Base-by-base conservation (phyloP, 345 rosid species). In the Eucalyptus polybractea region DNA sequence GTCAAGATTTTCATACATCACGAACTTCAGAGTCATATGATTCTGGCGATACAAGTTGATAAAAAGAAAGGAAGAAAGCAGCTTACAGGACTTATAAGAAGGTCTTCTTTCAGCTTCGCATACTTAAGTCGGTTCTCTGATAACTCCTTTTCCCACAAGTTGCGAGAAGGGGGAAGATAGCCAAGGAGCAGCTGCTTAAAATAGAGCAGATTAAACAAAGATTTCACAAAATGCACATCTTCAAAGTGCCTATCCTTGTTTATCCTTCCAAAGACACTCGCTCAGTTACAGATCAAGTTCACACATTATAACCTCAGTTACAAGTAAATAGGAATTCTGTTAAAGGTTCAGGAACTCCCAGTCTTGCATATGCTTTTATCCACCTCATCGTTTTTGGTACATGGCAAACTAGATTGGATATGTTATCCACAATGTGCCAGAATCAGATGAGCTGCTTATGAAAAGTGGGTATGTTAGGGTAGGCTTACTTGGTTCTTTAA, bases 11-110 rank as follows among this genome's bases (percentile, higher is more conserved):
- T 89, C 81, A 51, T 87, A 54, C 85, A 76, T 76, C 29, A 76
- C 27, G 47, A 76, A 76, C 47, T 76, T 76, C 85, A 76, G 85
- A 76, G 29, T 76, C 85, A 40, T 72, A 33, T 40, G 85, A 76
- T 40, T 76, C 47, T 40, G 85, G 47, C 2, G 29, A 21, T 21
- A 40, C 47, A 76, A 76, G 47, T 40, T 21, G 47, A 76, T 21
- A 72, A 40, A 92, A 86, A 95, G 90, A 72, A 87, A 37, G 86
- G 87, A 16, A 89, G 86, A 19, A 86, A 89, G 90, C 85, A 87
- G 92, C 97, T 94, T 92, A 96, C 98, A 90, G 98, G 98, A 94
- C 94, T 94, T 40, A 88, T 89, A n/a, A 96, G 94, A 86, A 95
- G 93, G 88, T 96, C 98, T 89, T 92, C 93, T 91, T 95, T 96